A percentile compares a stretch with the other conserved stretches of the same genome.
phyloP scores from a whole-genome alignment of 2,329 filamentous ascomycete genomes.

The Pseudogymnoascus sp. region DNA sequence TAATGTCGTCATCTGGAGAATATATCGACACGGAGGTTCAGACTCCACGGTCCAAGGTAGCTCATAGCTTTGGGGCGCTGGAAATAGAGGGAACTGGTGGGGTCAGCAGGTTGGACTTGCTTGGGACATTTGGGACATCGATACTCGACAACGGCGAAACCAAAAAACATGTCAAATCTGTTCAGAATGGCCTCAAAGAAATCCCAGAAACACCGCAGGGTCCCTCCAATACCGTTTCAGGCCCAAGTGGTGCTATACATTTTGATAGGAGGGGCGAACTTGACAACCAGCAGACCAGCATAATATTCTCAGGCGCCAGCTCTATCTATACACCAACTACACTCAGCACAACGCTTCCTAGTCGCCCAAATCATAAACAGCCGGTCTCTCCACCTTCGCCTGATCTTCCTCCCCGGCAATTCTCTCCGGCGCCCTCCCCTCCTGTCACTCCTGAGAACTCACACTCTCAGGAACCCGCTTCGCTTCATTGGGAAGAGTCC shows the following conservation, averaged over 20 bases:
- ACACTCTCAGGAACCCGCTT: conserved; percentile 35
- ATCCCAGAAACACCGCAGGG: conserved; percentile 24
- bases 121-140: background rate
- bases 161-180: background rate
- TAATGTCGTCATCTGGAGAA: background rate
- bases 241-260: background rate
- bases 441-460: background rate
- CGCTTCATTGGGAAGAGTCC: conserved; percentile 58
- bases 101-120: conserved; percentile 21
- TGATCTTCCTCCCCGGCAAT: conserved; percentile 20
- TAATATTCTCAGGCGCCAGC: background rate
- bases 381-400: conserved; percentile 11
- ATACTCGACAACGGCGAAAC: conserved; percentile 3
- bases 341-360: background rate
- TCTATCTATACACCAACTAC: background rate
- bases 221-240: conserved; percentile 15
- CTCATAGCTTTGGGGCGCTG: conserved; percentile 26
- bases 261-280: background rate
- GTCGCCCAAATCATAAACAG: conserved; percentile 19
- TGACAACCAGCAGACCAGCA: background rate
- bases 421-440: background rate
- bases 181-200: conserved; percentile 14
- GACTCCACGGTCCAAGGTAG: conserved; percentile 26
- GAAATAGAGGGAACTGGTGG: conserved; percentile 20
- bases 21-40: background rate